Evolutionary conservation across 129 eudicot genomes (phyloP), one percentile per base, ranked within the genome.

Genomic region (Solidago caesia): DNA sequence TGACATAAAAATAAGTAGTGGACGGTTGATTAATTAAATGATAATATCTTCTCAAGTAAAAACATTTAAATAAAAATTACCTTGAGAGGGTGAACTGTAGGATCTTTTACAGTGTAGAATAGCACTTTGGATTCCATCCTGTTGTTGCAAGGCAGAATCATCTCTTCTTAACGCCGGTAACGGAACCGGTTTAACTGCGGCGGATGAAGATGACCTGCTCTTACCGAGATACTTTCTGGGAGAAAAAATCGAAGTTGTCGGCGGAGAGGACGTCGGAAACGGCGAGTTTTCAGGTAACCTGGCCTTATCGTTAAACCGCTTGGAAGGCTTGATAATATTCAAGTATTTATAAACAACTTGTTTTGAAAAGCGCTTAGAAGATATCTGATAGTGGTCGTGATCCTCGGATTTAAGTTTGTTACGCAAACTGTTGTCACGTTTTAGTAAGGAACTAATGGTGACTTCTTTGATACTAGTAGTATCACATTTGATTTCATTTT

Each of bases 51-150:
- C 25, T 16, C 65, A 62, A 60, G 43, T 48, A 41, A 21, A 21
- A 21, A 21, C 21, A 21, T 21, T 21, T 21, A 21, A 64, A 43
- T 64, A 11, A 44, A n/a, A 57, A 66, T 13, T 84, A 81, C 86
- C 85, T 83, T 74, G 84, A 39, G 81, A 64, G 8, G 84, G 75
- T 25, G 83, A 73, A 63, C 59, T 88, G 82, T 79, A 88, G 13
- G 97, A 91, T 59, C 77, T 82, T 59, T 91, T 91, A 79, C 97
- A 91, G 79, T 91, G 89, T 15, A 88, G 82, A 68, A 91, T 89
- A 8, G 97, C 97, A 47, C 90, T 82, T 79, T 86, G 92, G 67
- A 91, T 91, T 14, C 91, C 97, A 51, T 86, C 97, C 3, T 86
- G 85, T 12, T 84, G 91, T 56, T 79, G 86, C 75, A 84, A 64